Evolutionary conservation across 768 basidiomycete genomes (phyloP).

Genomic region (Lactarius hatsudake): DNA sequence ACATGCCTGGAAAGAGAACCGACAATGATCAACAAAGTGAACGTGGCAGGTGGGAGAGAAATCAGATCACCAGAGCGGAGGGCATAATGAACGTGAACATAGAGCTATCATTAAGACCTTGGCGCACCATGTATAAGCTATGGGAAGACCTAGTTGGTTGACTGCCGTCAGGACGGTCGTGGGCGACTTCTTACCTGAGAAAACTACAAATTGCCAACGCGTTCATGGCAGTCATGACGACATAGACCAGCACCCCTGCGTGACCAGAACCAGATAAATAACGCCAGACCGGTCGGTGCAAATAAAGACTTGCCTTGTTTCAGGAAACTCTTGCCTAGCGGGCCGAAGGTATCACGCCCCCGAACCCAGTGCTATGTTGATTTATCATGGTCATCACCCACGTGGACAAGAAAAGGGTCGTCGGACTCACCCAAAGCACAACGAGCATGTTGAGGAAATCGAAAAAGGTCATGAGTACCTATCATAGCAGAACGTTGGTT

Average conservation of each 20-base stretch:
- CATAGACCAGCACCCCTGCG: conserved; percentile 23
- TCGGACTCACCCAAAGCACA: conserved; percentile 11
- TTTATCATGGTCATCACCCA: not conserved
- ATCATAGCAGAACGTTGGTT: not conserved
- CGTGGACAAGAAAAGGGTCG: not conserved
- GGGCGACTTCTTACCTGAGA: conserved; percentile 8
- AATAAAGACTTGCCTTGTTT: conserved; percentile 23
- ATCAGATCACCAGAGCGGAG: no score
- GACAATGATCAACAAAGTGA: no score
- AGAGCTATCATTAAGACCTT: conserved; percentile 3
- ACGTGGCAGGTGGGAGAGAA: no score
- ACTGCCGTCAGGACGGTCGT: not conserved
- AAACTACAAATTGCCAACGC: conserved; percentile 20
- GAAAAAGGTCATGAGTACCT: conserved; percentile 16
- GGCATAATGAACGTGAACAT: no score
- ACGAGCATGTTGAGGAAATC: conserved; percentile 18
- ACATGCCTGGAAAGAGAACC: no score
- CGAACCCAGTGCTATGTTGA: conserved; percentile 16
- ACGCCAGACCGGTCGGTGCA: not conserved
- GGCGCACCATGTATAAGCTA: conserved; percentile 2
- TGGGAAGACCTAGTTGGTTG: not conserved
- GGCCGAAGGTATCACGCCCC: conserved; percentile 13
- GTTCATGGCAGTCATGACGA: conserved; percentile 24
- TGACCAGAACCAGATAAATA: conserved; percentile 1
- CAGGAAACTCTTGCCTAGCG: conserved; percentile 22